phyloP scores from a whole-genome alignment of 495 filamentous ascomycete genomes.

The Penicillium robsamsonii region DNA sequence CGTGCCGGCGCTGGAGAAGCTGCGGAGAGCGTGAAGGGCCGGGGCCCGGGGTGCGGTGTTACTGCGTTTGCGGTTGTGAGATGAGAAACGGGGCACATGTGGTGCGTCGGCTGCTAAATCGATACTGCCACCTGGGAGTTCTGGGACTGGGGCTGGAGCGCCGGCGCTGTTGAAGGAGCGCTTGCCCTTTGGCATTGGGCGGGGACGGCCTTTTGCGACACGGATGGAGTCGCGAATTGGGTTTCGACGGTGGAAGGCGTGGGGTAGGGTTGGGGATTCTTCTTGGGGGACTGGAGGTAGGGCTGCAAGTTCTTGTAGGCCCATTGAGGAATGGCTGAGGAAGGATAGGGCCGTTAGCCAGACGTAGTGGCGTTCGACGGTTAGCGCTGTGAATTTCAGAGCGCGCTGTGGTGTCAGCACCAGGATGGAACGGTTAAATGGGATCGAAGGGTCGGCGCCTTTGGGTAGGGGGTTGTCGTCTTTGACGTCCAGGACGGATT shows the following conservation, averaged over 20 bases:
- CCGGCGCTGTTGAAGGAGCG: slow-evolving; percentile 36
- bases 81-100: slow-evolving; percentile 71
- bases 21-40: slow-evolving; percentile 57
- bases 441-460: slow-evolving; percentile 48
- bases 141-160: slow-evolving; percentile 33
- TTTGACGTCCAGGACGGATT: slow-evolving; percentile 95
- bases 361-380: slow-evolving; percentile 83
- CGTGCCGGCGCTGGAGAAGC: slow-evolving; percentile 65
- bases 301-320: slow-evolving; percentile 63
- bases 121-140: slow-evolving; percentile 32
- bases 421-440: slow-evolving; percentile 92
- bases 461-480: slow-evolving; percentile 90
- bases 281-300: slow-evolving; percentile 56
- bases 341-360: slow-evolving; percentile 95
- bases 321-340: slow-evolving; percentile 78
- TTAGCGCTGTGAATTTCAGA: slow-evolving; percentile 88
- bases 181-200: slow-evolving; percentile 46
- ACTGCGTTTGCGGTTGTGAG: slow-evolving; percentile 78
- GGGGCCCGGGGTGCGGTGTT: slow-evolving; percentile 74
- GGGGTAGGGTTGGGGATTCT: slow-evolving; percentile 36
- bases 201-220: slow-evolving; percentile 75
- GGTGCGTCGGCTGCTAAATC: slow-evolving; percentile 71
- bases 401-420: slow-evolving; percentile 92
- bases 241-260: slow-evolving; percentile 50
- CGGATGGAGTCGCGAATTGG: slow-evolving; percentile 89